These are phyloP conservation scores for Herpotrichia juniperi DNA, from an alignment of 2,329 filamentous ascomycete species.

Conservation along the genomic window DNA sequence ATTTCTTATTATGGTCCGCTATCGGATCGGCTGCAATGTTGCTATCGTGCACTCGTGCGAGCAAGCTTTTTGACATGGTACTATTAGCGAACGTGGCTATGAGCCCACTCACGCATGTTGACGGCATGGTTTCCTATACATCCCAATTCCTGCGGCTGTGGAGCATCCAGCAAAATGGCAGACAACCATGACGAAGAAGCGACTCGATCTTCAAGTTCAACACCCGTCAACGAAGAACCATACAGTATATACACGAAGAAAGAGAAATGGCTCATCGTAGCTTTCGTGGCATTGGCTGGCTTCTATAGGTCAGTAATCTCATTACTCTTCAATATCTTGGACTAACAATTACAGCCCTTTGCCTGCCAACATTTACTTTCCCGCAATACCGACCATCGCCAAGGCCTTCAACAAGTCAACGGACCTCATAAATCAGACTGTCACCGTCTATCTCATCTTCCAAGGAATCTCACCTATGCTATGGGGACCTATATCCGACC, in stretches of 20 bases:
- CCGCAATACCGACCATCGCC: slow-evolving; percentile 40
- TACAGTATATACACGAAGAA: slow-evolving; percentile 36
- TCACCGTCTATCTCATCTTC: slow-evolving; percentile 55
- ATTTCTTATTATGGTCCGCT: background rate
- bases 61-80: background rate
- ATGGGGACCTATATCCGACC: slow-evolving; percentile 59
- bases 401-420: slow-evolving; percentile 48
- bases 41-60: background rate
- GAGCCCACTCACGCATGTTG: background rate
- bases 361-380: slow-evolving; percentile 50
- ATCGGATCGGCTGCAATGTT: slow-evolving; percentile 1
- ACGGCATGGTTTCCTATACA: background rate
- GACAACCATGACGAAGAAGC: background rate
- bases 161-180: background rate
- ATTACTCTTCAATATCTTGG: background rate
- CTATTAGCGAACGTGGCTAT: background rate
- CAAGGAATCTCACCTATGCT: slow-evolving; percentile 61
- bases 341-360: slow-evolving; percentile 34
- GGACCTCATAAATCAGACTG: slow-evolving; percentile 56
- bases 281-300: slow-evolving; percentile 35
- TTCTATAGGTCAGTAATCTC: slow-evolving; percentile 30
- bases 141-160: background rate
- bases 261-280: slow-evolving; percentile 40
- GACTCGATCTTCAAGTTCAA: slow-evolving; percentile 15
- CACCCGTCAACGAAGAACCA: slow-evolving; percentile 23